phyloP scores from a whole-genome alignment of 2,329 filamentous ascomycete species.

The Huntiella savannae region DNA sequence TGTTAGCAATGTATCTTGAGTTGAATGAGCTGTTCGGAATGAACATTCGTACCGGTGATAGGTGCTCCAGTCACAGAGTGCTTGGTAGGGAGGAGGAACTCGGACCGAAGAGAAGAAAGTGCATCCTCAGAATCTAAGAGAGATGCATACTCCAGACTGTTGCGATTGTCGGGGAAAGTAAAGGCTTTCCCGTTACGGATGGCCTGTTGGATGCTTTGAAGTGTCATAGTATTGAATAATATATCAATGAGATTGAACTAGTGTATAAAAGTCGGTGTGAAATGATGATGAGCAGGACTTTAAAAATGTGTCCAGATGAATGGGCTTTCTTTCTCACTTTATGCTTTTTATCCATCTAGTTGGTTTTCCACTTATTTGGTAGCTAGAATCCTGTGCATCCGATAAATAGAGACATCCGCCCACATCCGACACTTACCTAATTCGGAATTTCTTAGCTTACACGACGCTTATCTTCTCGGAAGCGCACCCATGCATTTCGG shows the following conservation, averaged over 20 bases:
- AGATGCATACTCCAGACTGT: conserved; percentile 28
- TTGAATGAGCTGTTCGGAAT: neutral
- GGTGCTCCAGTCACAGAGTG: conserved; percentile 36
- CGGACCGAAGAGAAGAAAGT: conserved; percentile 40
- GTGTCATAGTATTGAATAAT: neutral
- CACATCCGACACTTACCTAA: too few species aligned
- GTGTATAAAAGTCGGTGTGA: neutral
- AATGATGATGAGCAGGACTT: neutral
- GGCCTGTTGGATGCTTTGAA: neutral
- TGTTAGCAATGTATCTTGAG: neutral
- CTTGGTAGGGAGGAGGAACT: conserved; percentile 64
- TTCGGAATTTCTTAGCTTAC: too few species aligned
- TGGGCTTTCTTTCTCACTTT: neutral
- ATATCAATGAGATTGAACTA: neutral
- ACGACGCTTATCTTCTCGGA: too few species aligned
- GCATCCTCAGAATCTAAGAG: conserved; percentile 40
- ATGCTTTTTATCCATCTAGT: neutral
- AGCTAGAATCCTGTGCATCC: too few species aligned
- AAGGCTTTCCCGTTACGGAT: neutral
- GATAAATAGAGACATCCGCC: too few species aligned
- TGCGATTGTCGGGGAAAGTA: conserved; percentile 18
- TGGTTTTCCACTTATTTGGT: too few species aligned
- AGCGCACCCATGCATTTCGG: too few species aligned
- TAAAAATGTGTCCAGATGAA: neutral
- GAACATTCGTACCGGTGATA: conserved; percentile 20